Percentiles rank a stretch among this genome's conserved stretches.
These are phyloP conservation scores for Aspergillus fischeri DNA, from an alignment of 2,329 filamentous ascomycete species.

Conservation along the genomic window DNA sequence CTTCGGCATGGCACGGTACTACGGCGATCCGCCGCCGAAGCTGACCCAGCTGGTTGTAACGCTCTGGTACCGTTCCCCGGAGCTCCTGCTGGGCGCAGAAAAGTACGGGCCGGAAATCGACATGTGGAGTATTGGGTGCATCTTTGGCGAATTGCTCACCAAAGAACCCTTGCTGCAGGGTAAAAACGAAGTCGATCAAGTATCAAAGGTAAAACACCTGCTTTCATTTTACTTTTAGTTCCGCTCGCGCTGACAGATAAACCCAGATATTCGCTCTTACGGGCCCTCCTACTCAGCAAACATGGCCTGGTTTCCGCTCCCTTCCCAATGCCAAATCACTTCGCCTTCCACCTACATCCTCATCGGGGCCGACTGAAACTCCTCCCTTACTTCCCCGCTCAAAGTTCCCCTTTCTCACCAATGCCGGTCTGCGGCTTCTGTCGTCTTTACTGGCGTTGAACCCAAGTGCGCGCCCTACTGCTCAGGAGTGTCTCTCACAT, in stretches of 20 bases:
- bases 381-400: slow-evolving; percentile 59
- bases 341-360: slow-evolving; percentile 55
- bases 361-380: slow-evolving; percentile 29
- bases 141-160: slow-evolving; percentile 85
- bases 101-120: slow-evolving; percentile 75
- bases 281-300: slow-evolving; percentile 75
- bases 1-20: slow-evolving; percentile 95
- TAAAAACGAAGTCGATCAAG: slow-evolving; percentile 86
- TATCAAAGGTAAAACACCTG: slow-evolving; percentile 55
- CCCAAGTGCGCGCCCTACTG: slow-evolving; percentile 66
- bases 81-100: slow-evolving; percentile 76
- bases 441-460: slow-evolving; percentile 68
- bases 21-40: slow-evolving; percentile 70
- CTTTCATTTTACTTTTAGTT: background rate
- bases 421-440: slow-evolving; percentile 68
- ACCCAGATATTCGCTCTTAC: slow-evolving; percentile 76
- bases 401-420: slow-evolving; percentile 76
- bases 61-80: slow-evolving; percentile 91
- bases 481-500: slow-evolving; percentile 70
- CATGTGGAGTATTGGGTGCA: slow-evolving; percentile 95
- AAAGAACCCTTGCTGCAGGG: slow-evolving; percentile 81
- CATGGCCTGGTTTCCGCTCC: slow-evolving; percentile 81
- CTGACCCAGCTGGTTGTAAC: slow-evolving; percentile 93
- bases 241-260: slow-evolving; percentile 4
- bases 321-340: slow-evolving; percentile 82